These are phyloP conservation scores for Ophiocordyceps polyrhachis-furcata DNA, from an alignment of 2,329 filamentous ascomycete species.

Conservation along the genomic window DNA sequence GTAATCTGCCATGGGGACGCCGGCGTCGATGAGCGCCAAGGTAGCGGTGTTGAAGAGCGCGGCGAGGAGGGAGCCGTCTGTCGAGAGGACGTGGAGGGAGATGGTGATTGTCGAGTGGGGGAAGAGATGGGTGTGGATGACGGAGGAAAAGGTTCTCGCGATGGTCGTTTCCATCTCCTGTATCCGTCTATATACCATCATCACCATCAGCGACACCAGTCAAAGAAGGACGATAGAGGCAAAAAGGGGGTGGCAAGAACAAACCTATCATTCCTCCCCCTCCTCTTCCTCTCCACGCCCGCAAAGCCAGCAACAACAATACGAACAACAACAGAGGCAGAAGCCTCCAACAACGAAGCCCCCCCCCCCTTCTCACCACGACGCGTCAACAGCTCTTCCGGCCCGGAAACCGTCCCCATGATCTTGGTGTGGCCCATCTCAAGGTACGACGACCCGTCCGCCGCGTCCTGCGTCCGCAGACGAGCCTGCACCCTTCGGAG, in stretches of 20 bases:
- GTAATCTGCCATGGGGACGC: slow-evolving; percentile 88
- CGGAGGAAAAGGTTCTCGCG: slow-evolving; percentile 54
- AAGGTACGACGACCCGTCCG: slow-evolving; percentile 83
- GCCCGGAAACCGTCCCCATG: slow-evolving; percentile 79
- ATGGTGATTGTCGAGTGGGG: slow-evolving; percentile 73
- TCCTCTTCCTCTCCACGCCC: slow-evolving; percentile 65
- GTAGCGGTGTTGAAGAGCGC: slow-evolving; percentile 83
- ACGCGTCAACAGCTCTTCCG: slow-evolving; percentile 37
- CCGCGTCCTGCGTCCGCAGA: slow-evolving; percentile 79
- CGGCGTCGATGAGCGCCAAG: slow-evolving; percentile 81
- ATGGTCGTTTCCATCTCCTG: slow-evolving; percentile 69
- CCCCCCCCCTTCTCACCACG: neutral
- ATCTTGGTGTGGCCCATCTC: slow-evolving; percentile 97
- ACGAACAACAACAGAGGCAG: slow-evolving; percentile 51
- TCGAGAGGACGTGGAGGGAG: slow-evolving; percentile 68
- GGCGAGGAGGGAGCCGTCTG: slow-evolving; percentile 80
- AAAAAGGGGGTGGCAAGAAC: slow-evolving; percentile 11
- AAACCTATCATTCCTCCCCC: slow-evolving; percentile 61
- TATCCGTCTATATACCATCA: slow-evolving; percentile 38
- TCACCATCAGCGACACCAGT: neutral
- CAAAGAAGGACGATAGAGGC: neutral
- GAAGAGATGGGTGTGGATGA: slow-evolving; percentile 73
- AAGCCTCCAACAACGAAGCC: neutral
- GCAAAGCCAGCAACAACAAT: slow-evolving; percentile 79
- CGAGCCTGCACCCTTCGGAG: slow-evolving; percentile 74